These are phyloP conservation scores for Lepiota subincarnata DNA, from an alignment of 768 basidiomycete genomes.

Conservation along the genomic window DNA sequence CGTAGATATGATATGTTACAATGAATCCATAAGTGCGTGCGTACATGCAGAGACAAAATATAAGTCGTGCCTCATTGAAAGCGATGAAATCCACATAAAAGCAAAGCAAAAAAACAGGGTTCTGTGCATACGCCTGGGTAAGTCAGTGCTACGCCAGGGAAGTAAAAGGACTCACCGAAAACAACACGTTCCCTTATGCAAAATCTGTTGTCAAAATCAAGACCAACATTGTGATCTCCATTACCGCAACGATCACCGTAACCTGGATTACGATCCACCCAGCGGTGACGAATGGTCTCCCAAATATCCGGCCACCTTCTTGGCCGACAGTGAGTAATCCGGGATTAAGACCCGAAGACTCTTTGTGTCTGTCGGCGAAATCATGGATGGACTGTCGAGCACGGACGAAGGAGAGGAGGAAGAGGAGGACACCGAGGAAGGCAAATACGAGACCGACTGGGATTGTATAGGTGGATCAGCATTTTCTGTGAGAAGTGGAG, in stretches of 20 bases:
- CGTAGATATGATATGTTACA: no score
- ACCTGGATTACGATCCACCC: constrained; percentile 71
- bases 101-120: not conserved
- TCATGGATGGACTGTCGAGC: constrained; percentile 67
- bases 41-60: no score
- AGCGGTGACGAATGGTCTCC: constrained; percentile 74
- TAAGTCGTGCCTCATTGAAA: not conserved
- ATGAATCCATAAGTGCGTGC: no score
- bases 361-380: constrained; percentile 60
- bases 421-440: constrained; percentile 56
- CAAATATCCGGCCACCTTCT: constrained; percentile 59
- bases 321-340: constrained; percentile 57
- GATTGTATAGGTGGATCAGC: not conserved
- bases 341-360: constrained; percentile 26
- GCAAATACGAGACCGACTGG: constrained; percentile 61
- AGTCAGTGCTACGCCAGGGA: not conserved
- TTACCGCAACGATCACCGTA: constrained; percentile 51
- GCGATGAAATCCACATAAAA: not conserved
- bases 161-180: no score
- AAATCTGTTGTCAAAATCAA: constrained; percentile 41
- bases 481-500: not conserved
- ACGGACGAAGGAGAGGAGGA: constrained; percentile 54
- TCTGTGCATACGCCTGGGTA: no score
- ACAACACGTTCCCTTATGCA: not conserved
- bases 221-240: constrained; percentile 64